Base-by-base conservation (phyloP, 139 green algal genomes). In the Trebouxia sp. region DNA sequence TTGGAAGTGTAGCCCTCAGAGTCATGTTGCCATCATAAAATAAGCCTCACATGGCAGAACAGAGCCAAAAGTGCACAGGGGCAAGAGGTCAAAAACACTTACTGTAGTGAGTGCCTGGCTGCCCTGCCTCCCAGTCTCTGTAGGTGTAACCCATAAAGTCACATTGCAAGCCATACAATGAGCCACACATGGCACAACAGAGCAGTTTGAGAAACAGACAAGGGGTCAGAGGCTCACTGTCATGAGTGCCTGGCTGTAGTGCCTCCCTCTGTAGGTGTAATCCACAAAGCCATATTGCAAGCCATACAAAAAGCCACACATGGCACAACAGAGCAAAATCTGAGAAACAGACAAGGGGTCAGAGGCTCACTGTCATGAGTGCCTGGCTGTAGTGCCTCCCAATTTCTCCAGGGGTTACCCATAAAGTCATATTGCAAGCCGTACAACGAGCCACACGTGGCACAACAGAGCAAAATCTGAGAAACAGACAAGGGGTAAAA, bases 1-100 rank as follows among this genome's bases (percentile, higher is more conserved):
- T 98, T 98, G 90, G 97, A 99, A 20, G 95, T 99, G 90, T 99
- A 99, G 12, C 96, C 94, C 10, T 98, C 92, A 84, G 98, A 99
- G 84, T 98, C n/a, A n/a, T n/a, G n/a, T n/a, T n/a, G n/a, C n/a
- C n/a, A n/a, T n/a, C n/a, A n/a, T n/a, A n/a, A n/a, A n/a, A n/a
- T n/a, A n/a, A n/a, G n/a, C n/a, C n/a, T n/a, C n/a, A n/a, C n/a
- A n/a, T n/a, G n/a, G n/a, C n/a, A n/a, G n/a, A n/a, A n/a, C n/a
- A n/a, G n/a, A n/a, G n/a, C n/a, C n/a, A n/a, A n/a, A n/a, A n/a
- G n/a, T n/a, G n/a, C 11, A 11, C 14, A 10, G 55, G 15, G 32
- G 12, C 32, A 53, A 7, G 55, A 1, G 38, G 65, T 8, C 8
- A 6, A 5, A 56, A 38, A 26, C 0, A 37, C 50, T 30, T 53